A percentile compares a stretch with the other conserved stretches of the same genome.
Conservation (phyloP, 495 filamentous ascomycete genomes). For the Penicillium angulare region DNA sequence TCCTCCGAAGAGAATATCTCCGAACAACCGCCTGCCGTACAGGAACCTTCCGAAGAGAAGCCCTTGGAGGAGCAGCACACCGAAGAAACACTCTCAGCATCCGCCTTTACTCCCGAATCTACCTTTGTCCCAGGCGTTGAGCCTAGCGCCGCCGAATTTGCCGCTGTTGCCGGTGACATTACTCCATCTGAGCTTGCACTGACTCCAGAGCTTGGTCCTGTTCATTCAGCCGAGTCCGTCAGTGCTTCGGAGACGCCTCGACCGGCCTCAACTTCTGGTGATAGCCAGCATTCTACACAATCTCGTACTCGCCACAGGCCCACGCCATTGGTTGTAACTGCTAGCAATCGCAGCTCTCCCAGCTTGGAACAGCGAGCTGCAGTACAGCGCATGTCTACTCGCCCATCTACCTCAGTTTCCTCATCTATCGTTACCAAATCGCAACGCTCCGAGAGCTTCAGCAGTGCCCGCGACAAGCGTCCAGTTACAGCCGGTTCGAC, state of each 20-base stretch:
- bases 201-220: background rate
- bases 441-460: slow-evolving; percentile 43
- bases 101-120: background rate
- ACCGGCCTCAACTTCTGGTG: slow-evolving; percentile 33
- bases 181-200: background rate
- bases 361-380: slow-evolving; percentile 43
- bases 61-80: background rate
- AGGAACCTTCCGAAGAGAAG: background rate
- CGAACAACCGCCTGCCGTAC: too few species aligned
- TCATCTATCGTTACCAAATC: slow-evolving; percentile 30
- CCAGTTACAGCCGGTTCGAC: slow-evolving; percentile 54
- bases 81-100: background rate
- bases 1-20: background rate
- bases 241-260: slow-evolving; percentile 9
- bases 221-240: background rate
- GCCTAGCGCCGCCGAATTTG: background rate
- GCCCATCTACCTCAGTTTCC: slow-evolving; percentile 32
- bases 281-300: slow-evolving; percentile 34
- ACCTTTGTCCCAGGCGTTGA: background rate
- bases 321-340: slow-evolving; percentile 24
- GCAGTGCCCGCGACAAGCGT: slow-evolving; percentile 48
- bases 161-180: background rate
- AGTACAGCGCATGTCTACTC: slow-evolving; percentile 47
- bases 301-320: slow-evolving; percentile 29
- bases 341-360: slow-evolving; percentile 23